Conservation (phyloP, 1,284 basidiomycete genomes). For the Chondrostereum purpureum region DNA sequence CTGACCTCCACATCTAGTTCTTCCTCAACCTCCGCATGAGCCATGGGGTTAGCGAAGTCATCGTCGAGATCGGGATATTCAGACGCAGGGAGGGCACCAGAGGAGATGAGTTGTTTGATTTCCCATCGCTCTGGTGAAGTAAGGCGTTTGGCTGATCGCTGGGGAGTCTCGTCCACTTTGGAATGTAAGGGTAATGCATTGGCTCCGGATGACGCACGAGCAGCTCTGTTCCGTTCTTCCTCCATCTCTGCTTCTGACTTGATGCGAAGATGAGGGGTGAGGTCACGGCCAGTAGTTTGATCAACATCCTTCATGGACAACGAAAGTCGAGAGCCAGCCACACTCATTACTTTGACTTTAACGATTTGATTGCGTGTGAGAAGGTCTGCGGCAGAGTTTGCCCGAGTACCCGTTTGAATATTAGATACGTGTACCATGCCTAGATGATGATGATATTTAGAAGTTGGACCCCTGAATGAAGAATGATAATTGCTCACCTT, state of each 20-base stretch:
- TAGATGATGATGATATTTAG: too few relatives aligned
- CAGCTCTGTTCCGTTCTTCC: constrained; percentile 58
- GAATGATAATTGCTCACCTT: constrained; percentile 54
- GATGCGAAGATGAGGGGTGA: constrained; percentile 90
- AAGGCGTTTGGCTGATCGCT: constrained; percentile 81
- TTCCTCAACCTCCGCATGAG: constrained; percentile 85
- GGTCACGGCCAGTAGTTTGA: constrained; percentile 82
- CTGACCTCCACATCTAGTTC: constrained; percentile 96
- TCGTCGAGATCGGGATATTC: constrained; percentile 98
- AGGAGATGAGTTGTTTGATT: constrained; percentile 97
- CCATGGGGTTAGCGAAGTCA: constrained; percentile 73
- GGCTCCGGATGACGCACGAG: constrained; percentile 57
- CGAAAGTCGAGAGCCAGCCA: constrained; percentile 75
- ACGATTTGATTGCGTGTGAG: constrained; percentile 80
- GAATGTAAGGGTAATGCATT: constrained; percentile 63
- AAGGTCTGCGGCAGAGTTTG: constrained; percentile 84
- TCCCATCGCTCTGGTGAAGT: constrained; percentile 99
- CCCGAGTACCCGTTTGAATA: constrained; percentile 77
- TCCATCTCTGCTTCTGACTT: constrained; percentile 90
- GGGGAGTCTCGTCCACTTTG: constrained; percentile 41
- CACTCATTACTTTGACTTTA: constrained; percentile 94
- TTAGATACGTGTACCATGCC: constrained; percentile 96
- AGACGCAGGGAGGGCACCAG: constrained; percentile 85
- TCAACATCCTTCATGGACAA: constrained; percentile 99
- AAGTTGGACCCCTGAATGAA: constrained; percentile 9